These are phyloP conservation scores for Spongiforma sp. DNA, from an alignment of 1,284 basidiomycete species.

Conservation along the genomic window DNA sequence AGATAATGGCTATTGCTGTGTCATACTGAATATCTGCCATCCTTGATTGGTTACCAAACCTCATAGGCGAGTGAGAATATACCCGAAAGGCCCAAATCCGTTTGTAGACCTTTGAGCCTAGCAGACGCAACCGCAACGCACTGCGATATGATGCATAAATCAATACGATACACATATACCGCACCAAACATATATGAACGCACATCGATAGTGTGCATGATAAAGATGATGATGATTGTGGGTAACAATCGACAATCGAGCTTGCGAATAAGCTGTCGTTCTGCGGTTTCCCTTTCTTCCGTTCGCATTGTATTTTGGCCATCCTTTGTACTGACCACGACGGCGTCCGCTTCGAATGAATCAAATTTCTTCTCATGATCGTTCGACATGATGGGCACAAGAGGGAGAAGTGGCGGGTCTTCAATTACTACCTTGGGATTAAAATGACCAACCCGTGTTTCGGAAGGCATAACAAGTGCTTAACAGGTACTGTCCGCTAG, in stretches of 20 bases:
- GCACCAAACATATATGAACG: not conserved
- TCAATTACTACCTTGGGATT: not conserved
- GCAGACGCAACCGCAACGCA: not conserved
- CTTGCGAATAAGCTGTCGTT: not conserved
- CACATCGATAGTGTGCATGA: not conserved
- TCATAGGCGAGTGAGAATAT: not conserved
- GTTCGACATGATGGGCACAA: not conserved
- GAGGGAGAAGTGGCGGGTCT: not conserved
- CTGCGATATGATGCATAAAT: not conserved
- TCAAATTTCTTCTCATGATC: no score
- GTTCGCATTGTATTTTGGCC: not conserved
- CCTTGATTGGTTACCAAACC: not conserved
- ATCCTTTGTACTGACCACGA: not conserved
- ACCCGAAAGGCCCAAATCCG: not conserved
- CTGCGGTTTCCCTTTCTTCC: not conserved
- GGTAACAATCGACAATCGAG: not conserved
- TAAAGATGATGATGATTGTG: not conserved
- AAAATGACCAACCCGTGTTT: no score
- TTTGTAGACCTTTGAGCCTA: not conserved
- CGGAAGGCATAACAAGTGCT: no score
- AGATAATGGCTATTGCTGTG: not conserved
- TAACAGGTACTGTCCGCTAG: no score
- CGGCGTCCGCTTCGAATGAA: not conserved
- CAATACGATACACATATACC: not conserved
- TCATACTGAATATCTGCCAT: not conserved